These are phyloP conservation scores for Endothia cerciana DNA, from an alignment of 2,329 filamentous ascomycete species.

Conservation along the genomic window DNA sequence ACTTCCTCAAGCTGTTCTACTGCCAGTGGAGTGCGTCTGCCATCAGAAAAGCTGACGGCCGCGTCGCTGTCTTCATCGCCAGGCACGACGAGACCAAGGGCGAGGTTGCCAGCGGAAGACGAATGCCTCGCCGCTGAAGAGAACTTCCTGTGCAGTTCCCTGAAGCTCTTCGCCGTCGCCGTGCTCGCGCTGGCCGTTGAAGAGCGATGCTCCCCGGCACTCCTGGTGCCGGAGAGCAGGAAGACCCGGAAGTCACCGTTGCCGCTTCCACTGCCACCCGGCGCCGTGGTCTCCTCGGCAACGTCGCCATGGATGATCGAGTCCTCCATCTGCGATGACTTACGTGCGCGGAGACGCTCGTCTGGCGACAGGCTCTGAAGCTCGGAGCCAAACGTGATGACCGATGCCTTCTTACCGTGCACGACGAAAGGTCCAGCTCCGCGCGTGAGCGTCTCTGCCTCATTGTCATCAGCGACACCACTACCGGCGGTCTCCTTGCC, in stretches of 20 bases:
- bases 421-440: constrained; percentile 90
- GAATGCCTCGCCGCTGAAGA: constrained; percentile 52
- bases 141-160: constrained; percentile 64
- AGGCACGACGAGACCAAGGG: constrained; percentile 50
- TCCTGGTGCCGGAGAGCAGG: constrained; percentile 42
- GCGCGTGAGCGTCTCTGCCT: constrained; percentile 72
- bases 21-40: constrained; percentile 58
- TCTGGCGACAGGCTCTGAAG: constrained; percentile 78
- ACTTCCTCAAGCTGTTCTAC: constrained; percentile 49
- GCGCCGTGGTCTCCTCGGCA: constrained; percentile 39
- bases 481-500: constrained; percentile 73
- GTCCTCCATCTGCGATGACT: constrained; percentile 44
- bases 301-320: constrained; percentile 12
- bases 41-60: constrained; percentile 64
- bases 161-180: constrained; percentile 67
- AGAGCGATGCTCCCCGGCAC: constrained; percentile 54
- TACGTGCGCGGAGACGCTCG: constrained; percentile 70
- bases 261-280: constrained; percentile 27
- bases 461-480: constrained; percentile 57
- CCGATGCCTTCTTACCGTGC: constrained; percentile 96
- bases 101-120: constrained; percentile 45
- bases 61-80: constrained; percentile 65
- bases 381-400: constrained; percentile 95
- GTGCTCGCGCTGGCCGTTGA: constrained; percentile 70
- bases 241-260: constrained; percentile 57